phyloP scores from a whole-genome alignment of 805 yeast species.

The Ogataea minuta region DNA sequence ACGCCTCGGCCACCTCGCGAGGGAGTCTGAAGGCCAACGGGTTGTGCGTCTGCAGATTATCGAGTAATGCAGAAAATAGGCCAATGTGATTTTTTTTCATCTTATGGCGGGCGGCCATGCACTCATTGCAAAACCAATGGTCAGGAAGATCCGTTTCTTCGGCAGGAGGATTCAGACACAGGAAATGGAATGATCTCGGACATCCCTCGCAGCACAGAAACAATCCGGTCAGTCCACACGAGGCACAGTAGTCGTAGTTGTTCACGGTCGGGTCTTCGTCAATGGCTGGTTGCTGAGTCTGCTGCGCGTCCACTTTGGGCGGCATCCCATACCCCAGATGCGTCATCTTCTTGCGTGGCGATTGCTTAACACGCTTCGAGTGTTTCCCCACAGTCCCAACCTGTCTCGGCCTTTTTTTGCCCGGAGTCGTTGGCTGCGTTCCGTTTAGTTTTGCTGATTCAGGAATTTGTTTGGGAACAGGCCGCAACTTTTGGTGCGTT shows the following conservation, averaged over 20 bases:
- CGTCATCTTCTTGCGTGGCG: constrained; percentile 20
- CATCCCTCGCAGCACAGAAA: constrained; percentile 93
- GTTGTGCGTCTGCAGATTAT: constrained; percentile 55
- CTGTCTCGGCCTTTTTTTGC: constrained; percentile 12
- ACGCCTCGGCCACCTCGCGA: constrained; percentile 61
- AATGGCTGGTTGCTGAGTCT: not conserved
- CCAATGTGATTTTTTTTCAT: constrained; percentile 36
- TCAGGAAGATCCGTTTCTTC: constrained; percentile 76
- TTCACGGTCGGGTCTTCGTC: constrained; percentile 24
- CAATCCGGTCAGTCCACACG: constrained; percentile 87
- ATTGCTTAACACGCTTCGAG: constrained; percentile 24
- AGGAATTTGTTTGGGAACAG: constrained; percentile 11
- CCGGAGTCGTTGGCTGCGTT: constrained; percentile 15
- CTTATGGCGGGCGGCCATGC: constrained; percentile 44
- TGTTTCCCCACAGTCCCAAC: constrained; percentile 9
- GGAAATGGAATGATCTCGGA: constrained; percentile 87
- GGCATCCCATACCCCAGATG: constrained; percentile 15
- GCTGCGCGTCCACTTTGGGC: constrained; percentile 5
- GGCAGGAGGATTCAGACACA: constrained; percentile 88
- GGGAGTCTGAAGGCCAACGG: constrained; percentile 74
- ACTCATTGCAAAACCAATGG: constrained; percentile 85
- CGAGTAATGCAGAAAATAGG: constrained; percentile 54
- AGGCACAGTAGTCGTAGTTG: constrained; percentile 88
- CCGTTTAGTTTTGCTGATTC: constrained; percentile 1
- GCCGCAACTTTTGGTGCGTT: constrained; percentile 7